Base-by-base conservation (phyloP, 2,329 filamentous ascomycete species). In the Ophiostoma triangulosporum region DNA sequence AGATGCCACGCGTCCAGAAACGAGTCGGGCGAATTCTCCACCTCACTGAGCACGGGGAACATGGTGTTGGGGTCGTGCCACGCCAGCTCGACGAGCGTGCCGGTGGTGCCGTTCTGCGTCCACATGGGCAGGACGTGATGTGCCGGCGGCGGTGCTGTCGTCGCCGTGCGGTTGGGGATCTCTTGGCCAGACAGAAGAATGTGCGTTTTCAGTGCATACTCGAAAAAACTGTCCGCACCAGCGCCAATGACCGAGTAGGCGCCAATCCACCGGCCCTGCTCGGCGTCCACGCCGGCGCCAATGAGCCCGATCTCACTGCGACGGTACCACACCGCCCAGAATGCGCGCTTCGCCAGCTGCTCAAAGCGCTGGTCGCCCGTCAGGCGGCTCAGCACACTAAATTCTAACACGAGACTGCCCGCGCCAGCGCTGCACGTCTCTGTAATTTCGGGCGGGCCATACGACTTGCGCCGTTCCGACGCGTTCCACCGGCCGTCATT, bases 361-460 rank as follows among this genome's bases (percentile, higher is more conserved):
- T 98, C 93, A 62, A 95, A 98, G n/a, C 86, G 80, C 9, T 76
- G 71, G 64, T 97, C 88, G 11, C 87, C 88, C 0, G 88, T 94
- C 48, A 98, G 73, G 24, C 93, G 80, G 63, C 89, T 96, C 48
- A 98, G 73, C 0, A 90, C 88, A 0, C 89, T 87, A 60, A 97
- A 95, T 64, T 98, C 93, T 1, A 98, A 76, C 3, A 96, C 88
- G 26, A 98, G 73, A 65, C 90, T 97, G 52, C 90, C 93, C n/a
- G 93, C 93, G 43, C 93, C 93, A 1, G 93, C 93, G 64, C 88
- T 95, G 69, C 93, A 98, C 0, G 89, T 98, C 69, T 97, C 93
- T 0, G 93, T 97, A 48, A 94, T 84, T 66, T 98, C 91, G 36
- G 70, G 67, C 8, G 69, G 64, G 15, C 70, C 70, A 15, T 71